Conservation (phyloP, 2,329 filamentous ascomycete genomes). For the Davidsoniella neocaledoniae region DNA sequence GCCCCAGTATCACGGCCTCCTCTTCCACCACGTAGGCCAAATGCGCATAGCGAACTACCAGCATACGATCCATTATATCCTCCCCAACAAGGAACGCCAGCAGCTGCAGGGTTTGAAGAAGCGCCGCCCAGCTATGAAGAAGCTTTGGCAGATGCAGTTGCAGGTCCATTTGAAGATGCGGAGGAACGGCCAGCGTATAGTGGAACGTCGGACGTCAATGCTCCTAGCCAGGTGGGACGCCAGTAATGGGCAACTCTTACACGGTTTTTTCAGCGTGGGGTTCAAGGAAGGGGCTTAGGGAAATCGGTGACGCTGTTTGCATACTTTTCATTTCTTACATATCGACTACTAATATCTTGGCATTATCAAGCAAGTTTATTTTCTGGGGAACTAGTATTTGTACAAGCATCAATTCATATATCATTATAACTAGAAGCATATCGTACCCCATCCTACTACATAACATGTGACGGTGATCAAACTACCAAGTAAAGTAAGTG, state of each 20-base stretch:
- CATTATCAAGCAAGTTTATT: background rate
- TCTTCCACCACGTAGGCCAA: constrained; percentile 14
- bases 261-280: too few species aligned
- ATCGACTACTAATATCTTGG: too few species aligned
- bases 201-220: constrained; percentile 41
- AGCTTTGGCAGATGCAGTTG: constrained; percentile 62
- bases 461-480: too few species aligned
- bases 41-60: constrained; percentile 14
- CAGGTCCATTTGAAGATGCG: constrained; percentile 48
- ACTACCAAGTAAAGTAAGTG: too few species aligned
- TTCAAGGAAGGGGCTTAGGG: too few species aligned
- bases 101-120: constrained; percentile 41
- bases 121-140: constrained; percentile 94
- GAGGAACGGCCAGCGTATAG: constrained; percentile 49
- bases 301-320: too few species aligned
- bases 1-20: constrained; percentile 6
- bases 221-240: constrained; percentile 12
- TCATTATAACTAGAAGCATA: too few species aligned
- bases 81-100: constrained; percentile 34
- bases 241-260: too few species aligned
- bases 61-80: constrained; percentile 37
- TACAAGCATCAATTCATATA: too few species aligned
- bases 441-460: too few species aligned
- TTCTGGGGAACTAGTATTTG: background rate
- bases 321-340: too few species aligned